Evolutionary conservation across 1,284 basidiomycete genomes (phyloP).

Genomic region (Cystobasidium slooffiae): DNA sequence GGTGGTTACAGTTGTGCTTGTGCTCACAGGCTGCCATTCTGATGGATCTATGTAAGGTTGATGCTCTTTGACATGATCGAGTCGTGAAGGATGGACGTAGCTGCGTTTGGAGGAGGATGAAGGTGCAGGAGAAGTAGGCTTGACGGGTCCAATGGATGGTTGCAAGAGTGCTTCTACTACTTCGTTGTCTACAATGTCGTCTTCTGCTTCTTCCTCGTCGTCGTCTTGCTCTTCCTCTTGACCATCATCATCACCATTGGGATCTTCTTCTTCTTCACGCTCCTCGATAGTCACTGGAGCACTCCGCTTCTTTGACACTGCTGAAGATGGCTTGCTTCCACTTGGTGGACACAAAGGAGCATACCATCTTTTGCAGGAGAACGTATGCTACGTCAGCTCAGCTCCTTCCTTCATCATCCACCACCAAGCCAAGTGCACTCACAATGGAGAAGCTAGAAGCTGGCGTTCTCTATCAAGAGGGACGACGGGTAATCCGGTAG

Average conservation of each 20-base stretch:
- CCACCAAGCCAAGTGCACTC: background rate
- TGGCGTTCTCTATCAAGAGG: constrained; percentile 24
- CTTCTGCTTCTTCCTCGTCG: background rate
- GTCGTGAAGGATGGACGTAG: constrained; percentile 9
- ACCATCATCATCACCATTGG: background rate
- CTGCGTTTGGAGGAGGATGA: background rate
- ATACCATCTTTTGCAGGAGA: constrained; percentile 23
- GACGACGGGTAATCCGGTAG: background rate
- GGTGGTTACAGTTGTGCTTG: background rate
- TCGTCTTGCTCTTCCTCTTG: background rate
- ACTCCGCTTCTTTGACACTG: background rate
- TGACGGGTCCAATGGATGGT: background rate
- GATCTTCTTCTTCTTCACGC: constrained; percentile 8
- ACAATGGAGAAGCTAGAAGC: constrained; percentile 35
- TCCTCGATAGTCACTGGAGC: background rate
- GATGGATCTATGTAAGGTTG: constrained; percentile 23
- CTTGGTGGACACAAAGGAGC: constrained; percentile 17
- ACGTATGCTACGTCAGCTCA: background rate
- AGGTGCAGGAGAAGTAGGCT: background rate
- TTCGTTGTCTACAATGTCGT: background rate
- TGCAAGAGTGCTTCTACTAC: background rate
- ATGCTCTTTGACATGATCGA: constrained; percentile 5
- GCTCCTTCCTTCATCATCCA: no score
- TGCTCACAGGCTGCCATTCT: constrained; percentile 16
- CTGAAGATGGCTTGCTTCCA: background rate